Percentiles rank a stretch among this genome's conserved stretches.
Evolutionary conservation across 2,329 filamentous ascomycete genomes (phyloP).

Genomic region (Aspergillus versicolor): DNA sequence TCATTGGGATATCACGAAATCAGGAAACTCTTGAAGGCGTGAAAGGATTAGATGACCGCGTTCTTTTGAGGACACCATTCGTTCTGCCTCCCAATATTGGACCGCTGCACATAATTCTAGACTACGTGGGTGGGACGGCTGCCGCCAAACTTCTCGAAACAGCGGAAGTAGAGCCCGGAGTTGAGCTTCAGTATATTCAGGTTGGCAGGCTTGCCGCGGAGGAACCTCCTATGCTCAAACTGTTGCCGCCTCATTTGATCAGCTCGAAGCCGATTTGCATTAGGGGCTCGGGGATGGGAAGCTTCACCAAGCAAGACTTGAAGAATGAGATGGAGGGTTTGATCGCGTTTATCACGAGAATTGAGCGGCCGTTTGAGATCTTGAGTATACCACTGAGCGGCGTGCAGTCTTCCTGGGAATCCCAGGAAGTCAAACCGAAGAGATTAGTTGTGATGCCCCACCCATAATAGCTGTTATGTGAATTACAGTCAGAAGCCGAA

Average conservation of each 20-base stretch:
- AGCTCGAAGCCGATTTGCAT: slow-evolving; percentile 5
- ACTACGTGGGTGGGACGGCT: background rate
- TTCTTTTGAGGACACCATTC: background rate
- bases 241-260: background rate
- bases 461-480: too few relatives aligned
- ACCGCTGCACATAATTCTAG: background rate
- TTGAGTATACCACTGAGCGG: background rate
- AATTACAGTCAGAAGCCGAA: too few relatives aligned
- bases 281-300: slow-evolving; percentile 1
- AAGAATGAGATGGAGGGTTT: background rate
- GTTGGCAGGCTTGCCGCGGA: background rate
- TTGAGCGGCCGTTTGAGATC: background rate
- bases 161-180: background rate
- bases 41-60: background rate
- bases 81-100: background rate
- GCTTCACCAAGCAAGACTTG: slow-evolving; percentile 1
- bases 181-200: background rate
- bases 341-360: background rate
- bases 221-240: background rate
- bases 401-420: background rate
- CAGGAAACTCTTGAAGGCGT: background rate
- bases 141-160: background rate
- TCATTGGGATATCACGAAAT: background rate
- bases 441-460: background rate
- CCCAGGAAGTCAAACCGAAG: background rate